A percentile compares a stretch with the other conserved stretches of the same genome.
phyloP scores from a whole-genome alignment of 2,329 filamentous ascomycete species.

The Cercospora sp. region DNA sequence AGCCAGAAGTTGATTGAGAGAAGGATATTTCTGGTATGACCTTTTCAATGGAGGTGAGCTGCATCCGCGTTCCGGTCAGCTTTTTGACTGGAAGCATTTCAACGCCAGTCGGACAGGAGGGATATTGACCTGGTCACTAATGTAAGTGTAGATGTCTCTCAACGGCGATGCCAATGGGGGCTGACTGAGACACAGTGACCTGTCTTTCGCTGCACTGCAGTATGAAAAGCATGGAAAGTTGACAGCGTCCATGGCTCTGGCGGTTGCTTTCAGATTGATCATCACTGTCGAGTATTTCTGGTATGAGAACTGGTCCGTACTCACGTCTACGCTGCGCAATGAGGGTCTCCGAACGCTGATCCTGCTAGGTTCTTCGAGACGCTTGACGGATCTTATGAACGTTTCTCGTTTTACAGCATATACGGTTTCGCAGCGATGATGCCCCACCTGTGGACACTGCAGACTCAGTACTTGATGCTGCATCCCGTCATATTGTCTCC shows the following conservation, averaged over 20 bases:
- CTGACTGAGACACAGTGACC: background rate
- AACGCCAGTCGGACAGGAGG: slow-evolving; percentile 1
- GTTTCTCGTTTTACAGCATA: background rate
- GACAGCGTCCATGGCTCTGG: background rate
- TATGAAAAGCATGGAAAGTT: background rate
- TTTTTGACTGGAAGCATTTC: slow-evolving; percentile 1
- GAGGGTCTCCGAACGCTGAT: background rate
- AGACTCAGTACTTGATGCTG: background rate
- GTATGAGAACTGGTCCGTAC: background rate
- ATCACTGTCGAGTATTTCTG: background rate
- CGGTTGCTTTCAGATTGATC: background rate
- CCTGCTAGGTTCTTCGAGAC: background rate
- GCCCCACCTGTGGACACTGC: background rate
- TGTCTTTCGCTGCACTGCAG: background rate
- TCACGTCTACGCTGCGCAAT: background rate
- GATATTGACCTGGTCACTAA: background rate
- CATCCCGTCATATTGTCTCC: background rate
- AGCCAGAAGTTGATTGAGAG: background rate
- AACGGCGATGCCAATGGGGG: background rate
- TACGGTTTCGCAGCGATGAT: background rate
- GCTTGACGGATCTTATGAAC: background rate
- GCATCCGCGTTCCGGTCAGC: background rate
- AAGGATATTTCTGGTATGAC: background rate
- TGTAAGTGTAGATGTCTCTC: background rate
- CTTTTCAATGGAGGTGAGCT: background rate